Conservation (phyloP, 805 yeast species). For the Candida qinlingensis region DNA sequence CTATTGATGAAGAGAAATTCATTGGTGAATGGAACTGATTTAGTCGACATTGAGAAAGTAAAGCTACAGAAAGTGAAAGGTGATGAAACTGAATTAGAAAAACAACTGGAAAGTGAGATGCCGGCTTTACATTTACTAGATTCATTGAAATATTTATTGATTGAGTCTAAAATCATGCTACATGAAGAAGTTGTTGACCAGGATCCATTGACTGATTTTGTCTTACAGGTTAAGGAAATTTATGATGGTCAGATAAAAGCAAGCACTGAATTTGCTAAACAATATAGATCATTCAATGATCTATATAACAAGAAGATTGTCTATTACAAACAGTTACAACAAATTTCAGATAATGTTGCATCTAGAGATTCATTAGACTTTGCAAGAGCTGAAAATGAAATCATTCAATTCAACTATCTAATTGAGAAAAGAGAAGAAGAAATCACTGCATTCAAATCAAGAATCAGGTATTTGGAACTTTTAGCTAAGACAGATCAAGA, state of each 20-base stretch:
- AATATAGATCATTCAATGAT: constrained; percentile 48
- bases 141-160: constrained; percentile 12
- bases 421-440: constrained; percentile 8
- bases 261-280: constrained; percentile 30
- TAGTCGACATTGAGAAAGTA: not conserved
- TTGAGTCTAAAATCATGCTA: constrained; percentile 11
- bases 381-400: constrained; percentile 36
- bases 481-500: constrained; percentile 29
- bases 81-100: constrained; percentile 3
- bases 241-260: constrained; percentile 30
- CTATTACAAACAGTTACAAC: constrained; percentile 82
- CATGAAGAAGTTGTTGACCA: constrained; percentile 3
- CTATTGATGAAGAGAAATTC: constrained; percentile 40
- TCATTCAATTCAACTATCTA: constrained; percentile 20
- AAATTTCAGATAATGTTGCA: constrained; percentile 71
- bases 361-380: not conserved
- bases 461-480: constrained; percentile 45
- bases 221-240: constrained; percentile 20
- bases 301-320: constrained; percentile 76
- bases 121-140: constrained; percentile 1
- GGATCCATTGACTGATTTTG: constrained; percentile 6
- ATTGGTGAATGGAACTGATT: constrained; percentile 25
- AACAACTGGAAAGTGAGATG: constrained; percentile 14
- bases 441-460: constrained; percentile 28
- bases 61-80: not conserved